Percentiles rank a stretch among this genome's conserved stretches.
Conservation (phyloP, 768 basidiomycete species). For the Collybia mongolica region DNA sequence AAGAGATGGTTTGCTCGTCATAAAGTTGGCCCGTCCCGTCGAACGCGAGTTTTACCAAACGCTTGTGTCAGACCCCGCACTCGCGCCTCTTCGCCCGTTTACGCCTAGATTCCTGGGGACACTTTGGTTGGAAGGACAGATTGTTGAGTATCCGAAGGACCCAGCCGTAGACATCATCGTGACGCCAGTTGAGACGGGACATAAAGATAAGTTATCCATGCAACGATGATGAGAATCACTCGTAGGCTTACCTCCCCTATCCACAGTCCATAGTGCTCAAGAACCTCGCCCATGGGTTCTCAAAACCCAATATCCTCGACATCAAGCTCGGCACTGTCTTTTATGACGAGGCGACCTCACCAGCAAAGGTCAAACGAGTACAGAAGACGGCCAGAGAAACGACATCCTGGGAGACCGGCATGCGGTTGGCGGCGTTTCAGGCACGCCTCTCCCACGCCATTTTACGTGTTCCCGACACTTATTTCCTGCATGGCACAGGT, state of each 20-base stretch:
- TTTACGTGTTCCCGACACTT: background rate
- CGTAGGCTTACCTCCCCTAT: background rate
- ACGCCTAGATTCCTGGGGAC: too few species aligned
- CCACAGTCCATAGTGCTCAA: conserved; percentile 80
- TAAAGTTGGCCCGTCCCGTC: conserved; percentile 67
- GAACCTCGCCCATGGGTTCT: conserved; percentile 74
- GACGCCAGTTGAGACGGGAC: conserved; percentile 4
- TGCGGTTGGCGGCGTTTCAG: conserved; percentile 89
- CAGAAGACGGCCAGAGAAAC: conserved; percentile 62
- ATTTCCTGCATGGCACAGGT: conserved; percentile 44
- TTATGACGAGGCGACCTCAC: conserved; percentile 65
- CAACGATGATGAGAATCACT: background rate
- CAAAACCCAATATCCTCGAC: conserved; percentile 85
- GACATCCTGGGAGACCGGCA: conserved; percentile 73
- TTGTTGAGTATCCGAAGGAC: too few species aligned
- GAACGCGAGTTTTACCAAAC: conserved; percentile 57
- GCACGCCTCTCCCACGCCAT: conserved; percentile 37
- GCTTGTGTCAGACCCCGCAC: too few species aligned
- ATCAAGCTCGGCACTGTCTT: conserved; percentile 91
- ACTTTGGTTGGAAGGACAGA: too few species aligned
- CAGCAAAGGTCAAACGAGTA: conserved; percentile 83
- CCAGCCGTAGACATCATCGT: background rate
- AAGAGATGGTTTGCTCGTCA: conserved; percentile 74
- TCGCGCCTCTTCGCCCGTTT: too few species aligned
- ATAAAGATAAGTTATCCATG: conserved; percentile 18